Percentiles rank a stretch among this genome's conserved stretches.
These are phyloP conservation scores for Parafenestella ontariensis DNA, from an alignment of 2,329 filamentous ascomycete species.

Conservation along the genomic window DNA sequence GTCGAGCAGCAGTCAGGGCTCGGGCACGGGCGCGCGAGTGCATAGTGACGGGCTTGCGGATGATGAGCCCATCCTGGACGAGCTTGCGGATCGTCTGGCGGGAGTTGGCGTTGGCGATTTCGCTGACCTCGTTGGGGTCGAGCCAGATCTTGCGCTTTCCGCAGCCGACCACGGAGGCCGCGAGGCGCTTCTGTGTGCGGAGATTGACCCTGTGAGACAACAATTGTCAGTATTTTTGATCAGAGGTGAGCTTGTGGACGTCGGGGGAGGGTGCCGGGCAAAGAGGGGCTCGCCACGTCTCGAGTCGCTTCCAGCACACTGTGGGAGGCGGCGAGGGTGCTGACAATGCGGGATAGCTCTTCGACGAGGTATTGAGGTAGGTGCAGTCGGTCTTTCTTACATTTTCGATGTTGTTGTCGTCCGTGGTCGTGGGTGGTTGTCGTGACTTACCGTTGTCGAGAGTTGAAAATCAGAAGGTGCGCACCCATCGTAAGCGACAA, in stretches of 20 bases:
- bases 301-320: conserved; percentile 28
- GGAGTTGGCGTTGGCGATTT: conserved; percentile 99
- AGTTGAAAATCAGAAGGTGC: conserved; percentile 11
- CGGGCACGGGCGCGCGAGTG: conserved; percentile 97
- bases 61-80: conserved; percentile 99
- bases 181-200: conserved; percentile 99
- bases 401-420: conserved; percentile 52
- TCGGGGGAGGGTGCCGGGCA: conserved; percentile 26
- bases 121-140: conserved; percentile 98
- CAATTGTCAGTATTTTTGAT: conserved; percentile 38
- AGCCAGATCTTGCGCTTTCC: conserved; percentile 99
- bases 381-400: conserved; percentile 43
- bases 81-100: conserved; percentile 99
- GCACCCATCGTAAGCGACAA: not conserved
- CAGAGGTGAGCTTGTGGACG: conserved; percentile 23
- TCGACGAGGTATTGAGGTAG: conserved; percentile 17
- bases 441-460: conserved; percentile 12
- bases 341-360: conserved; percentile 26
- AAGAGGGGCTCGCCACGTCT: conserved; percentile 48
- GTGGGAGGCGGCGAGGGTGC: conserved; percentile 28
- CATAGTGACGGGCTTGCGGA: conserved; percentile 99
- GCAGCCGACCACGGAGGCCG: conserved; percentile 97
- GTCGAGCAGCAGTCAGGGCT: conserved; percentile 91
- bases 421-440: conserved; percentile 45
- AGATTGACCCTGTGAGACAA: conserved; percentile 86